phyloP scores from a whole-genome alignment of 805 yeast species.

The Ogataea populi-albae region DNA sequence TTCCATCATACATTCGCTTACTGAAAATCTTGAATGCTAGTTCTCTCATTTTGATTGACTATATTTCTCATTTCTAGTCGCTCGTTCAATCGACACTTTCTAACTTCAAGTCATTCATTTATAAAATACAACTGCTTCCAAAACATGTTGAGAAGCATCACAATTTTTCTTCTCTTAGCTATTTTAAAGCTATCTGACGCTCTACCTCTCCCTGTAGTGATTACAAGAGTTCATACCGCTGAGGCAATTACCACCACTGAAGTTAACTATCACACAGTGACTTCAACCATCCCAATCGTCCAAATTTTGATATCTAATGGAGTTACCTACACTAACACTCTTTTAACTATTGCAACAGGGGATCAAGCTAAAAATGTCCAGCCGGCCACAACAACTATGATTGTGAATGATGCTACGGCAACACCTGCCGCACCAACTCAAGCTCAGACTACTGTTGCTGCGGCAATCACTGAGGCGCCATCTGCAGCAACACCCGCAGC shows the following conservation, averaged over 20 bases:
- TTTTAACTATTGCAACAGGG: conserved; percentile 37
- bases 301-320: conserved; percentile 51
- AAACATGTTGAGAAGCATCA: no score
- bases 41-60: conserved; percentile 4
- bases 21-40: no score
- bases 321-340: conserved; percentile 48
- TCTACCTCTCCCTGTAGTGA: conserved; percentile 22
- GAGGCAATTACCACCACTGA: conserved; percentile 33
- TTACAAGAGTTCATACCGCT: conserved; percentile 32
- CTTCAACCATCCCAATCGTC: conserved; percentile 50
- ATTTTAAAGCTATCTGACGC: conserved; percentile 13
- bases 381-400: conserved; percentile 12
- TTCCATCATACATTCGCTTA: no score
- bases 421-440: conserved; percentile 9
- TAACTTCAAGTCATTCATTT: no score
- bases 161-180: conserved; percentile 3
- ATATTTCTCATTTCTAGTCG: conserved; percentile 8
- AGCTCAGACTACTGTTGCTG: conserved; percentile 6
- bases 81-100: conserved; percentile 6
- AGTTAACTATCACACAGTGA: conserved; percentile 40
- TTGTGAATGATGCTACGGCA: conserved; percentile 3
- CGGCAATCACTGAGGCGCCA: conserved; percentile 6
- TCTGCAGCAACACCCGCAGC: conserved; percentile 14
- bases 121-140: no score
- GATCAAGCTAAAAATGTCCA: conserved; percentile 11